Evolutionary conservation across 495 filamentous ascomycete species (phyloP), one percentile per base, ranked within the genome.

Genomic region (Cladorrhinum samala): DNA sequence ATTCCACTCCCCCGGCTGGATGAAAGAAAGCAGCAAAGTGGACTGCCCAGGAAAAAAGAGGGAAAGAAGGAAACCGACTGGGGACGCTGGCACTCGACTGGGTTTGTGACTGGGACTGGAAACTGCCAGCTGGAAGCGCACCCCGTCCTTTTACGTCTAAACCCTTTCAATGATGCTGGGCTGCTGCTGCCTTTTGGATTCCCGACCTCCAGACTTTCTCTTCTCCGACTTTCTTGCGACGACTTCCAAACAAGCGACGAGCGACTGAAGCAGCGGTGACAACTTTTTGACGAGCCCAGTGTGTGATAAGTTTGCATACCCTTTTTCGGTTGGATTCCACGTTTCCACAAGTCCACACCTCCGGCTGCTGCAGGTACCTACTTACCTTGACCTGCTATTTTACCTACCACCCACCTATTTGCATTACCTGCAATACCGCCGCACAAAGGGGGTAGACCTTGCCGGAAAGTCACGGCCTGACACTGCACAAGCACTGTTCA

Each of bases 391-490:
- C n/a, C n/a, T n/a, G n/a, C n/a, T n/a, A n/a, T n/a, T n/a, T n/a
- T n/a, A n/a, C n/a, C n/a, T n/a, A n/a, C n/a, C n/a, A n/a, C n/a
- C n/a, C n/a, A n/a, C n/a, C n/a, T n/a, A n/a, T n/a, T n/a, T n/a
- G n/a, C n/a, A n/a, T n/a, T 33, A 42, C 18, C 30, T 44, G 40
- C 30, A 43, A 54, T 37, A 43, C 46, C 48, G 48, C 57, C 38
- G 52, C 51, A 68, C 63, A 52, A 61, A 59, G 59, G 55, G 27
- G 27, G 27, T 33, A 33, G 65, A 63, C 58, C 61, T 58, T 66
- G 58, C 53, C 52, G 45, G 49, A 45, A 61, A 66, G 62, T 61
- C 58, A 66, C 62, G 57, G 59, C 54, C 27, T 11, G 27, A 33
- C 5, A 33, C 27, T 6, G 27, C 27, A 33, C 5, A 11, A 33